Evolutionary conservation across 176 grass and related monocot species (phyloP).

Genomic region (Neostapfia colusana): DNA sequence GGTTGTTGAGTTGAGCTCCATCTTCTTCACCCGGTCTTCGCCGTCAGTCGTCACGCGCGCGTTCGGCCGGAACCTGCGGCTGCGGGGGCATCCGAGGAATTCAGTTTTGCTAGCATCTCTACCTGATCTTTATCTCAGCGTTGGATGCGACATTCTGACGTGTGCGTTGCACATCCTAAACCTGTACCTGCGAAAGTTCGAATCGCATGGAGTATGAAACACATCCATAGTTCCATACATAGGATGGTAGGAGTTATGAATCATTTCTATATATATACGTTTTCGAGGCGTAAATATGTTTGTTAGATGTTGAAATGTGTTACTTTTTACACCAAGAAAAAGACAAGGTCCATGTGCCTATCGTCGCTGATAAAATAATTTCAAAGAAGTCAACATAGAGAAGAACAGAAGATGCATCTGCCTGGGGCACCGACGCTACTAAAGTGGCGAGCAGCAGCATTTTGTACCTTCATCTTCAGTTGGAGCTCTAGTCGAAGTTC

Average conservation of each 20-base stretch:
- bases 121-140: not conserved
- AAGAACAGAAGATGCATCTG: not conserved
- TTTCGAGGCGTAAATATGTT: not conserved
- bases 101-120: not conserved
- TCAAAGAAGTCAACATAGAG: not conserved
- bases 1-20: not conserved
- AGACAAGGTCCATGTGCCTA: not conserved
- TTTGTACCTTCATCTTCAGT: not conserved
- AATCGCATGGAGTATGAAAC: not conserved
- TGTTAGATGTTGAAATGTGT: not conserved
- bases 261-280: not conserved
- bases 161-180: not conserved
- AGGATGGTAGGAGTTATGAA: not conserved
- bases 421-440: not conserved
- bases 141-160: not conserved
- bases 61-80: not conserved
- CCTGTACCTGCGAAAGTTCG: not conserved
- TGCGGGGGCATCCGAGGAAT: constrained; percentile 11
- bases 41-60: constrained; percentile 12
- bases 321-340: not conserved
- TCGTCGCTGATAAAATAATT: not conserved
- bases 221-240: not conserved
- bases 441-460: not conserved
- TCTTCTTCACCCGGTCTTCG: constrained; percentile 16
- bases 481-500: not conserved